Evolutionary conservation across 805 yeast species (phyloP).

Genomic region (Lachancea mirantina): DNA sequence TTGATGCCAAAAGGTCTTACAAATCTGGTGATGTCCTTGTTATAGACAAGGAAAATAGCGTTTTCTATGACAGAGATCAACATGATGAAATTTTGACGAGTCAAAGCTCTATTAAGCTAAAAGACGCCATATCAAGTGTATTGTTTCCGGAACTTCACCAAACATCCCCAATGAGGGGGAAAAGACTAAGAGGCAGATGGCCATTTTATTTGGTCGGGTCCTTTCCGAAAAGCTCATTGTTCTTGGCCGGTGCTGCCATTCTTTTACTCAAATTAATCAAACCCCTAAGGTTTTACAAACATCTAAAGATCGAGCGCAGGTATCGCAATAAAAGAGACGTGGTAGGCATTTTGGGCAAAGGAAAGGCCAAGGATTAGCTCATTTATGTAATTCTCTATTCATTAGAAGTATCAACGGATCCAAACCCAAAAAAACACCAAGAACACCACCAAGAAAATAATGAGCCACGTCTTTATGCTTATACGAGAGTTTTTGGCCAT

Average conservation of each 20-base stretch:
- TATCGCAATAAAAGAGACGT: slow-evolving; percentile 22
- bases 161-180: slow-evolving; percentile 11
- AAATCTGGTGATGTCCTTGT: slow-evolving; percentile 52
- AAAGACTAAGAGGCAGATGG: not conserved
- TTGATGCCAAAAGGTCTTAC: slow-evolving; percentile 23
- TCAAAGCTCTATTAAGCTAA: slow-evolving; percentile 30
- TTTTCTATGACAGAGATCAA: slow-evolving; percentile 31
- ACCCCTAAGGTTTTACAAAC: slow-evolving; percentile 8
- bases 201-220: not conserved
- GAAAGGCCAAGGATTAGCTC: slow-evolving; percentile 14
- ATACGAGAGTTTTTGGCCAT: slow-evolving; percentile 61
- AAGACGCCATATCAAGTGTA: slow-evolving; percentile 36
- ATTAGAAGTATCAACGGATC: slow-evolving; percentile 19
- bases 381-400: not conserved
- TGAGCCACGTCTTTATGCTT: slow-evolving; percentile 57
- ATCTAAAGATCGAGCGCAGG: slow-evolving; percentile 9
- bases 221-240: not conserved
- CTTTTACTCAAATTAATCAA: not conserved
- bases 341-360: slow-evolving; percentile 17
- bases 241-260: not conserved
- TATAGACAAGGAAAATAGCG: slow-evolving; percentile 35
- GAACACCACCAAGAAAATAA: slow-evolving; percentile 41
- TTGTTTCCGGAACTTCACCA: slow-evolving; percentile 27
- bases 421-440: slow-evolving; percentile 47
- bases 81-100: slow-evolving; percentile 34